These are phyloP conservation scores for Nematodospora anomalae DNA, from an alignment of 1,139 yeast species.

Conservation along the genomic window DNA sequence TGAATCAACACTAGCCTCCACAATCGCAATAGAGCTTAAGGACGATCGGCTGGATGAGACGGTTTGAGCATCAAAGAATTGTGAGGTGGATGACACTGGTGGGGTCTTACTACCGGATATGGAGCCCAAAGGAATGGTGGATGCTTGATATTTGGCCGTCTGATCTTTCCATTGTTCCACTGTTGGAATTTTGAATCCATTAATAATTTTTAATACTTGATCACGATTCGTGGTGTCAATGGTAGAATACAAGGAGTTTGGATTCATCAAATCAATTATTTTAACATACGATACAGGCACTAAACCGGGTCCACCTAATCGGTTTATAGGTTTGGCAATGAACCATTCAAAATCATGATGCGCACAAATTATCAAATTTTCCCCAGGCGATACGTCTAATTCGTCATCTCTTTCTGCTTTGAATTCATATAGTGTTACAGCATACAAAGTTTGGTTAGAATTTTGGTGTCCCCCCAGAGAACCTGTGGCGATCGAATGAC, in stretches of 20 bases:
- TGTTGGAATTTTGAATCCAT: conserved; percentile 72
- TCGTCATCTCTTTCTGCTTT: conserved; percentile 90
- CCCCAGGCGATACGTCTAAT: conserved; percentile 80
- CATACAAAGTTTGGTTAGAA: conserved; percentile 43
- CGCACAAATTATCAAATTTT: conserved; percentile 88
- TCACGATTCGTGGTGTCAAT: conserved; percentile 20
- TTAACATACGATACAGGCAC: conserved; percentile 91
- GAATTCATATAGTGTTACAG: conserved; percentile 69
- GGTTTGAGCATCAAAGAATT: conserved; percentile 31
- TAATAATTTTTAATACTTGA: conserved; percentile 43
- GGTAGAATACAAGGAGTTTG: conserved; percentile 30
- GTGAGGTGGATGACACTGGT: conserved; percentile 38
- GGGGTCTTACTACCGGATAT: conserved; percentile 27
- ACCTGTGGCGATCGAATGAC: too few relatives aligned
- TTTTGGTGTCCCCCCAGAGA: conserved; percentile 6
- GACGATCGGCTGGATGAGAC: conserved; percentile 33
- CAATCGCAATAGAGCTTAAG: conserved; percentile 34
- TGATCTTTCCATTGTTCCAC: conserved; percentile 94
- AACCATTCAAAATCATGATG: conserved; percentile 97
- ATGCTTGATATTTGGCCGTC: conserved; percentile 91
- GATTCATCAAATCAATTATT: conserved; percentile 68
- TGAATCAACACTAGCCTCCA: conserved; percentile 76
- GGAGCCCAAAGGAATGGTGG: conserved; percentile 75
- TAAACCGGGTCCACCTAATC: conserved; percentile 95
- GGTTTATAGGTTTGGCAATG: conserved; percentile 92